These are phyloP conservation scores for Claviceps monticola DNA, from an alignment of 2,329 filamentous ascomycete genomes.

Conservation along the genomic window DNA sequence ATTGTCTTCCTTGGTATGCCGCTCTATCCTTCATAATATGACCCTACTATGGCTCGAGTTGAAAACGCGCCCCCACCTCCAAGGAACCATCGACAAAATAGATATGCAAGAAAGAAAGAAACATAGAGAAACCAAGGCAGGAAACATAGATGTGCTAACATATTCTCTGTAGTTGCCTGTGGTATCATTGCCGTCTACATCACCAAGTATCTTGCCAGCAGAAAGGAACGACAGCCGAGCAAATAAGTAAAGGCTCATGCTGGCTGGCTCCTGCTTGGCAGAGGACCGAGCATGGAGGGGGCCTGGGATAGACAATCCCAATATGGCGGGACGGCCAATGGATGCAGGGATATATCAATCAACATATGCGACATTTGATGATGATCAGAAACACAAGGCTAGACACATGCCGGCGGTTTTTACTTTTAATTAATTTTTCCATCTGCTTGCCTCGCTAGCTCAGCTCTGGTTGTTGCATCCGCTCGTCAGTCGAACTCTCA, in stretches of 20 bases:
- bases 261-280: background rate
- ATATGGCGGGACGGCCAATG: background rate
- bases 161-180: constrained; percentile 16
- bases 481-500: too few relatives aligned
- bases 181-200: constrained; percentile 18
- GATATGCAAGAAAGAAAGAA: background rate
- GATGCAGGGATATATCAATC: background rate
- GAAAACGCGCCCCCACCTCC: too few relatives aligned
- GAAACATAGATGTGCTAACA: constrained; percentile 5
- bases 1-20: constrained; percentile 27
- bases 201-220: constrained; percentile 16
- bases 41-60: too few relatives aligned
- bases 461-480: too few relatives aligned
- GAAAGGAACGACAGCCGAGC: constrained; percentile 15
- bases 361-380: background rate
- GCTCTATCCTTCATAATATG: background rate
- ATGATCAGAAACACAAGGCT: background rate
- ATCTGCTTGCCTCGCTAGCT: too few relatives aligned
- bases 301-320: background rate
- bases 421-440: too few relatives aligned
- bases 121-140: too few relatives aligned
- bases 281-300: background rate
- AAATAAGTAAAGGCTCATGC: constrained; percentile 9
- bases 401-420: background rate
- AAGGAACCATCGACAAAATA: too few relatives aligned